Base-by-base conservation (phyloP, 2,329 filamentous ascomycete species). In the Dactylella cylindrospora region DNA sequence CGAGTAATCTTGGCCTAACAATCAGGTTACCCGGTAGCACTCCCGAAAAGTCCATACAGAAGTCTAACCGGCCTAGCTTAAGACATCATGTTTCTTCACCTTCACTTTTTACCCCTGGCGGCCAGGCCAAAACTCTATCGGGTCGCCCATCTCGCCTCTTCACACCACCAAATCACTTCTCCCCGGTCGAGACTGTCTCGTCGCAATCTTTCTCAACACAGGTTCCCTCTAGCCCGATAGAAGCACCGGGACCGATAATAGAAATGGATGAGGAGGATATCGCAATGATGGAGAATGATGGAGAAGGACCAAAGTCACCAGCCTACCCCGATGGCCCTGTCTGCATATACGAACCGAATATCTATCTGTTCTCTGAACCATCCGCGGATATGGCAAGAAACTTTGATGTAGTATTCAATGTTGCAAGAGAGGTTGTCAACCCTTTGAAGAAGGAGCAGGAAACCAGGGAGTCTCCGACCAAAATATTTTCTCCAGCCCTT, bases 371-470 rank as follows among this genome's bases (percentile, higher is more conserved):
- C 69, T 76, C 88, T 32, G 88, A 94, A 70, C 88, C 88, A 0
- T 88, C 84, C 0, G 84, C 84, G 0, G 84, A 90, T 32, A 85
- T 90, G 70, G 87, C 87, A 2, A 78, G 84, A 8, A 78, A 80
- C 26, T 94, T 90, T 66, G 88, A 93, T 67, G 84, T 91, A 2
- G 83, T 94, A 13, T 83, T 93, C 70, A 94, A 94, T 66, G 88
- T 91, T 5, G 88, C 88, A 1, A 84, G 85, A 55, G 88, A 94
- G 72, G 88, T 93, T 1, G 78, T 78, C 54, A 90, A 93, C 68
- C 88, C 88, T 0, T 89, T 91, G 69, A 70, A 73, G 25, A 64
- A 64, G 20, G 59, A 64, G 25, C 32, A 31, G 61, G 38, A 68
- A 59, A 72, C 72, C n/a, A 72, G 76, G 38, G 64, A 62, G 23